phyloP scores from a whole-genome alignment of 768 basidiomycete species.

The Amanita polypyramis region DNA sequence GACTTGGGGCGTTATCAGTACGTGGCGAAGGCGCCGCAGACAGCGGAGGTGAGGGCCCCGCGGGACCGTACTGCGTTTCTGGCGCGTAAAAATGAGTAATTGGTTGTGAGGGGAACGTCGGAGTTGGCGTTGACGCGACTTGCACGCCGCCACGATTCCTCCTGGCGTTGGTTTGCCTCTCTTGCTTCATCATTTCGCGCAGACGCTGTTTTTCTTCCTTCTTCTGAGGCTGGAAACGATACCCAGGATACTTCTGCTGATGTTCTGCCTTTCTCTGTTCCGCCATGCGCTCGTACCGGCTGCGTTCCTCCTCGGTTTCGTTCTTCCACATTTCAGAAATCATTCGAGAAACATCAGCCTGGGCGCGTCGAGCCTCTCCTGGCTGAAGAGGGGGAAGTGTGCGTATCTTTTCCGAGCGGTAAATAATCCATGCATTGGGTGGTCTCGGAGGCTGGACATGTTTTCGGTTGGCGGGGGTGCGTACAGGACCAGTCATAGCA shows the following conservation, averaged over 20 bases:
- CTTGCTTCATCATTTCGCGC: constrained; percentile 28
- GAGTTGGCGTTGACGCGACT: constrained; percentile 11
- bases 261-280: constrained; percentile 45
- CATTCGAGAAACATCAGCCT: constrained; percentile 54
- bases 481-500: constrained; percentile 15
- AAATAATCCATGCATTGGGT: constrained; percentile 78
- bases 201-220: constrained; percentile 37
- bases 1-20: constrained; percentile 1
- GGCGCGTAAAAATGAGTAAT: constrained; percentile 14
- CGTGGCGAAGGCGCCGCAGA: constrained; percentile 41
- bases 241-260: constrained; percentile 38
- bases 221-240: constrained; percentile 47
- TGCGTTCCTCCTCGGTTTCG: constrained; percentile 36
- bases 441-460: constrained; percentile 45
- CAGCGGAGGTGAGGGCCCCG: constrained; percentile 41
- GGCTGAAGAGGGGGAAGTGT: constrained; percentile 26
- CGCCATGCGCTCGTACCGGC: constrained; percentile 41
- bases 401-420: constrained; percentile 50
- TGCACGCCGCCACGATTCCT: constrained; percentile 11
- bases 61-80: constrained; percentile 22
- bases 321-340: constrained; percentile 58
- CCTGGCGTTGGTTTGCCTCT: constrained; percentile 24
- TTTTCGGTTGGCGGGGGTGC: constrained; percentile 10
- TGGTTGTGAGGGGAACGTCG: constrained; percentile 11
- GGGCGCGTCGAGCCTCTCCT: constrained; percentile 30